phyloP scores from a whole-genome alignment of 163 green algal species.

The Prototheca stagnorum region DNA sequence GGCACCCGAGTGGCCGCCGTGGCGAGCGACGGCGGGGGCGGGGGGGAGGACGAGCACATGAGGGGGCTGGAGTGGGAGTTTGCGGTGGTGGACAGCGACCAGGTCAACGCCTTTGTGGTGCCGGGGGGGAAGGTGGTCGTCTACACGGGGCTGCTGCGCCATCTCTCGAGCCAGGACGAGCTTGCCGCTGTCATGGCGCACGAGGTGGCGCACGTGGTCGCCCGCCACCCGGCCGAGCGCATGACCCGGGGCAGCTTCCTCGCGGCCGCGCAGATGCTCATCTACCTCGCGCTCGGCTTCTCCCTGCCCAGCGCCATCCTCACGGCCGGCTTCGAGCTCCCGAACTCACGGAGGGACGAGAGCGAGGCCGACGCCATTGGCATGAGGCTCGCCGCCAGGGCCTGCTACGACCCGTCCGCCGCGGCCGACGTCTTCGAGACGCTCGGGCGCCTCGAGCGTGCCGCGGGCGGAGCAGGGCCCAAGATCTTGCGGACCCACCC shows the following conservation, averaged over 20 bases:
- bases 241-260: conserved; percentile 18
- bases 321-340: conserved; percentile 22
- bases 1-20: conserved; percentile 17
- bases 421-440: conserved; percentile 30
- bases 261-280: conserved; percentile 7
- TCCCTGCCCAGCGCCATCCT: conserved; percentile 15
- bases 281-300: conserved; percentile 19
- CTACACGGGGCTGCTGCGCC: conserved; percentile 33
- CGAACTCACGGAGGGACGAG: conserved; percentile 33
- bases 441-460: conserved; percentile 16
- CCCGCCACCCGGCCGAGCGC: conserved; percentile 40
- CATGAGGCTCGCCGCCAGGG: conserved; percentile 21
- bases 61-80: conserved; percentile 61
- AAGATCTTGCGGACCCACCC: conserved; percentile 37
- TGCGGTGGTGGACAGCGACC: conserved; percentile 44
- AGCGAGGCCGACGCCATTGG: conserved; percentile 42
- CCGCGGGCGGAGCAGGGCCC: conserved; percentile 5
- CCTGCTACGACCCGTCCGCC: conserved; percentile 32
- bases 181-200: conserved; percentile 69
- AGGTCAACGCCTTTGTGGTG: conserved; percentile 69
- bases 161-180: conserved; percentile 26
- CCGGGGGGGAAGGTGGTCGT: conserved; percentile 70
- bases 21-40: conserved; percentile 30
- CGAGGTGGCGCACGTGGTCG: conserved; percentile 64
- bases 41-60: conserved; percentile 43